Evolutionary conservation across 139 green algal genomes (phyloP), one percentile per base, ranked within the genome.

Genomic region (Coelastrella sp.): DNA sequence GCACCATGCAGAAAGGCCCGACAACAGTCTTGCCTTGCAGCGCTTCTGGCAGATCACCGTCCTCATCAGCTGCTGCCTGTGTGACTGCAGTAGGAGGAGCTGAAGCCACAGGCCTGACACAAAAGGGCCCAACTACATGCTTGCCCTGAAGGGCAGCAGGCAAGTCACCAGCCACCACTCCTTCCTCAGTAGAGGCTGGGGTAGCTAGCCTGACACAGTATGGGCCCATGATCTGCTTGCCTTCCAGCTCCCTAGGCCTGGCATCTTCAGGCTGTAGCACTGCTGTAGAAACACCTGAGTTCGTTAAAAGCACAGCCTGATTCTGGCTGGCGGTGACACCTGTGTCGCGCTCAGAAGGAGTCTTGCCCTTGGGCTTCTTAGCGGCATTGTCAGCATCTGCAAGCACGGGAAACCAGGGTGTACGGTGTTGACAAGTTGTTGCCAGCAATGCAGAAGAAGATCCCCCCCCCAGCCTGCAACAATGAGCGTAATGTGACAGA

Each of bases 1-100:
- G 66, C 73, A 81, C 11, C n/a, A 81, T 14, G 73, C 71, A 80
- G 57, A 58, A 82, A 57, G 73, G 71, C 10, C 73, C 84, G 17
- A 73, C 84, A 22, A 89, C 56, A 57, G 57, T 5, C 68, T 61
- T 73, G 57, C 57, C 68, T 17, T 73, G 56, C 19, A 89, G 73
- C 11, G 13, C 84, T 20, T 20, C 19, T 6, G 71, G 71, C 19
- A 81, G 57, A 4, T 59, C 56, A 23, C 2, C 71, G 54, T 32
- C 83, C 47, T 19, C 83, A 80, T 54, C 57, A 14, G 68, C 22
- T 56, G 14, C 59, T 74, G 17, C 57, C 11, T 20, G 10, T 57
- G 64, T 19, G 54, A 59, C 81, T 59, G 83, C 83, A 75, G 82
- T 64, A 64, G 83, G 64, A 78, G 83, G 22, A 60, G 64, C 71